phyloP scores from a whole-genome alignment of 2,329 filamentous ascomycete genomes.

The Trichoderma oligosporum region DNA sequence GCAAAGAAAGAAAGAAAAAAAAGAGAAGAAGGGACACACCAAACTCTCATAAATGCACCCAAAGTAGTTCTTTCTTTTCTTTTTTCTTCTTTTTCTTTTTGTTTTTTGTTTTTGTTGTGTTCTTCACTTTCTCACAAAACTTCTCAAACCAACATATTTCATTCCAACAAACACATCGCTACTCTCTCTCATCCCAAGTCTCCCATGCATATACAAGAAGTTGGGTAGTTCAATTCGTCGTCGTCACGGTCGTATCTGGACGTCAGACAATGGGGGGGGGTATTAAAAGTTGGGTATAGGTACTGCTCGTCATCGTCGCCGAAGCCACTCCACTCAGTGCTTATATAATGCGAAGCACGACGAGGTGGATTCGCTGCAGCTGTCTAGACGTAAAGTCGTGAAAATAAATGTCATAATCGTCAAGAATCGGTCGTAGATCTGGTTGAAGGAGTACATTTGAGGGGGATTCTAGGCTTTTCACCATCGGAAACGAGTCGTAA shows the following conservation, averaged over 20 bases:
- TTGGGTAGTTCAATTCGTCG: conserved; percentile 26
- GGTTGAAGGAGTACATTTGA: conserved; percentile 32
- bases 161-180: conserved; percentile 17
- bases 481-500: conserved; percentile 32
- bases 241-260: conserved; percentile 35
- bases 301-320: conserved; percentile 37
- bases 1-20: neutral
- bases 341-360: conserved; percentile 31
- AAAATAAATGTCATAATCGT: conserved; percentile 46
- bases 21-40: no score
- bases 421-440: conserved; percentile 39
- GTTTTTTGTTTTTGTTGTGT: neutral
- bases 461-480: conserved; percentile 30
- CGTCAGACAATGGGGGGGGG: conserved; percentile 35
- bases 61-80: neutral
- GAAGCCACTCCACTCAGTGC: conserved; percentile 33
- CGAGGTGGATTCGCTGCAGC: conserved; percentile 35
- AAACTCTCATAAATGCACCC: conserved; percentile 2
- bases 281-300: conserved; percentile 41
- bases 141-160: neutral
- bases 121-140: neutral
- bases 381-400: conserved; percentile 47
- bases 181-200: conserved; percentile 3
- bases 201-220: conserved; percentile 17
- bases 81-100: neutral